phyloP scores from a whole-genome alignment of 2,329 filamentous ascomycete species.

The Penicillium concentricum region DNA sequence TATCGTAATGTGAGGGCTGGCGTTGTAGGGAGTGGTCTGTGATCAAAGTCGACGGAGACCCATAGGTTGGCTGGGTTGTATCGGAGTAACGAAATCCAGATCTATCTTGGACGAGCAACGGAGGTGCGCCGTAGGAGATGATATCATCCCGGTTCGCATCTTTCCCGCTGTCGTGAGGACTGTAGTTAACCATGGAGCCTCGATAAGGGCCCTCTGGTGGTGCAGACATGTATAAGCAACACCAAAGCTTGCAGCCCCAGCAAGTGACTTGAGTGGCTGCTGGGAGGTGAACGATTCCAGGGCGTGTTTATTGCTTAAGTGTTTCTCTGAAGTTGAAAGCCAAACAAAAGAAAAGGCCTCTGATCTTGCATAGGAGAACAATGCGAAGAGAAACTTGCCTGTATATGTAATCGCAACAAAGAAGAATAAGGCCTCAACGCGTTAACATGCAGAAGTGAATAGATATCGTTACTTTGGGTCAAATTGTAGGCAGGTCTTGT shows the following conservation, averaged over 20 bases:
- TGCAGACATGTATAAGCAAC: slow-evolving; percentile 69
- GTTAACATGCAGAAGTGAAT: not conserved
- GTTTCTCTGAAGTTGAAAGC: slow-evolving; percentile 1
- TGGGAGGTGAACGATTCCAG: slow-evolving; percentile 5
- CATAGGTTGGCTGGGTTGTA: slow-evolving; percentile 35
- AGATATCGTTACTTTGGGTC: not conserved
- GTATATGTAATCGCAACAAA: not conserved
- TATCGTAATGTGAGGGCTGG: slow-evolving; percentile 35
- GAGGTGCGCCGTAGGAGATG: slow-evolving; percentile 60
- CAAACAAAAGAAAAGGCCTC: not conserved
- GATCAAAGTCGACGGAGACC: slow-evolving; percentile 33
- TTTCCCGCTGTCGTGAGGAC: slow-evolving; percentile 62
- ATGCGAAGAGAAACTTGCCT: not conserved
- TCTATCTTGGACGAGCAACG: slow-evolving; percentile 37
- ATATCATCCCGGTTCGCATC: slow-evolving; percentile 64
- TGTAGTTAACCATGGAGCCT: slow-evolving; percentile 75
- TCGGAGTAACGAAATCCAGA: slow-evolving; percentile 35
- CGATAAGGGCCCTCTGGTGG: slow-evolving; percentile 74
- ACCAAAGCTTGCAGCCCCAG: slow-evolving; percentile 72
- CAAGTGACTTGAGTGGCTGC: slow-evolving; percentile 44
- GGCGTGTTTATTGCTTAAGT: not conserved
- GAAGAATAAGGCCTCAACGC: not conserved
- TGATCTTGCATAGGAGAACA: slow-evolving; percentile 14
- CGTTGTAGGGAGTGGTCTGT: slow-evolving; percentile 36
- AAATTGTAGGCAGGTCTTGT: not conserved